Percentiles rank a stretch among this genome's conserved stretches.
phyloP scores from a whole-genome alignment of 306 rosid species.

The Argentina anserina region DNA sequence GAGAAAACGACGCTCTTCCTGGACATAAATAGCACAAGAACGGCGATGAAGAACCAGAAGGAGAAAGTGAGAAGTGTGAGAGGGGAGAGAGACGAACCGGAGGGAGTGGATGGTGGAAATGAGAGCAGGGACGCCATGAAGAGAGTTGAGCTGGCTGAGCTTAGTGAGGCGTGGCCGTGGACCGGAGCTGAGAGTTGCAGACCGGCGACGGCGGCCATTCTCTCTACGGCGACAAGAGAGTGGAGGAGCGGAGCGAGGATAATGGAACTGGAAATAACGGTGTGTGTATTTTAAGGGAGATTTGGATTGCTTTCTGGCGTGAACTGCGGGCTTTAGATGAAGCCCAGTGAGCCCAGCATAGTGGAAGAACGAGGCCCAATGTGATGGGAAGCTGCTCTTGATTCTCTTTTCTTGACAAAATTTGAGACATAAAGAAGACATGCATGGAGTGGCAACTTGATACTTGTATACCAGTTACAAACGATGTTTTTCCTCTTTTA shows the following conservation, averaged over 20 bases:
- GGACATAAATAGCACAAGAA: not conserved
- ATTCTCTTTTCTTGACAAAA: too few relatives aligned
- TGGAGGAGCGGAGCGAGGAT: slow-evolving; percentile 2
- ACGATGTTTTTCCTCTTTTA: too few relatives aligned
- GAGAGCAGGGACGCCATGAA: slow-evolving; percentile 30
- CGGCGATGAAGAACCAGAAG: not conserved
- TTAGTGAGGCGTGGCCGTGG: slow-evolving; percentile 38
- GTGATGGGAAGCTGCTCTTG: too few relatives aligned
- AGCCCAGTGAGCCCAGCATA: not conserved
- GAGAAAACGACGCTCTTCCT: slow-evolving; percentile 36
- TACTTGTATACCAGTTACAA: too few relatives aligned
- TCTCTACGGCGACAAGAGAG: not conserved
- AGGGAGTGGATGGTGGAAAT: slow-evolving; percentile 21
- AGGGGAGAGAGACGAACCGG: slow-evolving; percentile 28
- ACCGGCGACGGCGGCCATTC: slow-evolving; percentile 57
- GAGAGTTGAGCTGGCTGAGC: slow-evolving; percentile 32
- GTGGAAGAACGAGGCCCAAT: not conserved
- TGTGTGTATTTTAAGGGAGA: not conserved
- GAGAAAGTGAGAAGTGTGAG: not conserved
- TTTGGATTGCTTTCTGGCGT: not conserved
- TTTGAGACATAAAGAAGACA: too few relatives aligned
- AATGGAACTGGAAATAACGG: not conserved
- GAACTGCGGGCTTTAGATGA: not conserved
- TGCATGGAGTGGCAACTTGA: too few relatives aligned
- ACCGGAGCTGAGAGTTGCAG: slow-evolving; percentile 36